These are phyloP conservation scores for Chiua virens DNA, from an alignment of 768 basidiomycete species.

Conservation along the genomic window DNA sequence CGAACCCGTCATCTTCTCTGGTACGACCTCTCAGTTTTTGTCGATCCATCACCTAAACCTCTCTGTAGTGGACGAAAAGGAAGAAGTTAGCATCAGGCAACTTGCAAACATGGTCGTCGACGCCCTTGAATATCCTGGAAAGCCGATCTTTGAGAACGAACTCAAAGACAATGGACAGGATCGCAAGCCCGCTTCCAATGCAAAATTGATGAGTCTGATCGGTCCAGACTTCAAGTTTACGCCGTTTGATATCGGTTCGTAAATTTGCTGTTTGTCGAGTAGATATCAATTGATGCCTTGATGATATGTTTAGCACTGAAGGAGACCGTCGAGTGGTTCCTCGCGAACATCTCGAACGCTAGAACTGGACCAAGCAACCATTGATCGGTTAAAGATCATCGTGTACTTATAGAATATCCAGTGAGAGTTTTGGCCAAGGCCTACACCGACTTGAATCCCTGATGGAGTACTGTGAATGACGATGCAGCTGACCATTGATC, in stretches of 20 bases:
- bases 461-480: background rate
- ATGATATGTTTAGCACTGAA: constrained; percentile 56
- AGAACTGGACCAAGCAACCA: constrained; percentile 47
- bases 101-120: constrained; percentile 91
- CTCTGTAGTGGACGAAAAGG: constrained; percentile 78
- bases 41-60: background rate
- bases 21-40: constrained; percentile 36
- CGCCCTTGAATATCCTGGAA: constrained; percentile 74
- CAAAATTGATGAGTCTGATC: constrained; percentile 74
- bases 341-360: constrained; percentile 74
- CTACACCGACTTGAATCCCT: too few relatives aligned
- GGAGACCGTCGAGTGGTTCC: constrained; percentile 83
- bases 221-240: constrained; percentile 82
- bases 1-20: constrained; percentile 90
- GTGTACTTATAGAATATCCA: constrained; percentile 10
- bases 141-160: constrained; percentile 72
- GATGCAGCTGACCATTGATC: too few relatives aligned
- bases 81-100: constrained; percentile 91
- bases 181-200: constrained; percentile 95
- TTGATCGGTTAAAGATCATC: constrained; percentile 4
- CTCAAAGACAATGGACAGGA: constrained; percentile 84
- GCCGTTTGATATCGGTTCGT: constrained; percentile 78
- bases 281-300: background rate
- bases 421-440: too few relatives aligned
- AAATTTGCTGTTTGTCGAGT: background rate